Conservation (phyloP, 2,329 filamentous ascomycete species). For the Xylaria sp. region DNA sequence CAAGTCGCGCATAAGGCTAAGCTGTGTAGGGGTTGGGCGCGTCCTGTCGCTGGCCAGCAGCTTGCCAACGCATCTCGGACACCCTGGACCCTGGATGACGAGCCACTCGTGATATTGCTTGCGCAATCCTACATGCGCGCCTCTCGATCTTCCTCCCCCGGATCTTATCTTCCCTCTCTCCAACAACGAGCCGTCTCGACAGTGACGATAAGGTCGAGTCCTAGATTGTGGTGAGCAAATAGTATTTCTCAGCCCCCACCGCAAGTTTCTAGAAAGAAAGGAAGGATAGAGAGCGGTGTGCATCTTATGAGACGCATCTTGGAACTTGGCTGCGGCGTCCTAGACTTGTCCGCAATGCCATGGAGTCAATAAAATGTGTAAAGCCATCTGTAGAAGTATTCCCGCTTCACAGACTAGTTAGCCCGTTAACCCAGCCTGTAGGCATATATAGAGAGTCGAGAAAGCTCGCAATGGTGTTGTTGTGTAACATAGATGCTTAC, state of each 20-base stretch:
- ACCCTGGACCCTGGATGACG: conserved; percentile 10
- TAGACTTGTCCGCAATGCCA: neutral
- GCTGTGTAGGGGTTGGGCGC: conserved; percentile 18
- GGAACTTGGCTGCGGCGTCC: neutral
- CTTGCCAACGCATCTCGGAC: conserved; percentile 37
- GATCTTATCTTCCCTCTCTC: neutral
- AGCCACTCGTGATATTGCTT: conserved; percentile 18
- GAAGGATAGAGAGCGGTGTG: neutral
- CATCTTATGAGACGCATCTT: neutral
- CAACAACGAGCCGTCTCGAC: neutral
- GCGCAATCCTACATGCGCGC: conserved; percentile 23
- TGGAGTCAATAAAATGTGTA: neutral
- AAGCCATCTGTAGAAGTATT: neutral
- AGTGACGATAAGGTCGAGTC: conserved; percentile 6
- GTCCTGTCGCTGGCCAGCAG: conserved; percentile 29
- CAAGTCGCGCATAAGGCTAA: conserved; percentile 27
- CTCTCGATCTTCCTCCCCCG: conserved; percentile 12
- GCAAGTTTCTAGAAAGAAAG: conserved; percentile 2
- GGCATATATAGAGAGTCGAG: neutral
- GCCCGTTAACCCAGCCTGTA: neutral
- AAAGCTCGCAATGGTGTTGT: neutral
- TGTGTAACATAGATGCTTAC: neutral
- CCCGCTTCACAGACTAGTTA: neutral
- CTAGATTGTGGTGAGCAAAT: conserved; percentile 7
- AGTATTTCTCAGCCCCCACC: conserved; percentile 4